phyloP scores from a whole-genome alignment of 2,329 filamentous ascomycete species.

The Tothia fuscella region DNA sequence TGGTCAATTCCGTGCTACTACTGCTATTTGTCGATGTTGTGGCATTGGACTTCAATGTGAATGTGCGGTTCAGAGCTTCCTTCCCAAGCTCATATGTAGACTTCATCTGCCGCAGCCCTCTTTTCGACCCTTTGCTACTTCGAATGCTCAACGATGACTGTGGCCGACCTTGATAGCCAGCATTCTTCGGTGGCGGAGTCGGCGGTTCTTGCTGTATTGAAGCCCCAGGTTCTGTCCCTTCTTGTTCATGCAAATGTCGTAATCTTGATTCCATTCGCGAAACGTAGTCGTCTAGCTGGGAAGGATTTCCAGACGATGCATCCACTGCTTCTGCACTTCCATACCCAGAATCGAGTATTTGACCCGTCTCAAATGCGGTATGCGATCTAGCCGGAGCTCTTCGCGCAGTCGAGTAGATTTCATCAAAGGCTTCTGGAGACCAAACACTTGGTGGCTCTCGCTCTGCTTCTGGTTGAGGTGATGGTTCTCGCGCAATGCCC shows the following conservation, averaged over 20 bases:
- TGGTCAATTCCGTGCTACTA: constrained; percentile 65
- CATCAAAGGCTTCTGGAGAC: constrained; percentile 79
- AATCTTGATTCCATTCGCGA: constrained; percentile 82
- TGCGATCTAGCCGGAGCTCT: constrained; percentile 38
- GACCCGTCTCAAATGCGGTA: constrained; percentile 61
- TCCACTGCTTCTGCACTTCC: constrained; percentile 34
- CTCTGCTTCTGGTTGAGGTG: constrained; percentile 33
- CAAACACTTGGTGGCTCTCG: constrained; percentile 56
- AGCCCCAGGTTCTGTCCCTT: constrained; percentile 7
- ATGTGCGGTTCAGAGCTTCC: constrained; percentile 60
- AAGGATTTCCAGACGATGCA: constrained; percentile 45
- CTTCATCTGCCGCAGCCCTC: constrained; percentile 47
- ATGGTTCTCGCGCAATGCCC: constrained; percentile 22
- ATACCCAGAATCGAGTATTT: constrained; percentile 28
- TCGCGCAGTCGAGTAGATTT: constrained; percentile 31
- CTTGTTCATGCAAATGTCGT: constrained; percentile 29
- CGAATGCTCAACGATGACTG: constrained; percentile 9
- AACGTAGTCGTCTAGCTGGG: constrained; percentile 75
- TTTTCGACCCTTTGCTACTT: constrained; percentile 9
- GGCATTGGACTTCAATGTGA: constrained; percentile 76
- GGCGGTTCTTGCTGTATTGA: constrained; percentile 28
- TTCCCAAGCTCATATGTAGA: constrained; percentile 68
- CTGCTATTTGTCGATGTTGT: constrained; percentile 56
- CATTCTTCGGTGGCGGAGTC: constrained; percentile 48
- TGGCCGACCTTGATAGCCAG: constrained; percentile 22